Conservation (phyloP, 83 land plant species). For the Picea mariana region DNA sequence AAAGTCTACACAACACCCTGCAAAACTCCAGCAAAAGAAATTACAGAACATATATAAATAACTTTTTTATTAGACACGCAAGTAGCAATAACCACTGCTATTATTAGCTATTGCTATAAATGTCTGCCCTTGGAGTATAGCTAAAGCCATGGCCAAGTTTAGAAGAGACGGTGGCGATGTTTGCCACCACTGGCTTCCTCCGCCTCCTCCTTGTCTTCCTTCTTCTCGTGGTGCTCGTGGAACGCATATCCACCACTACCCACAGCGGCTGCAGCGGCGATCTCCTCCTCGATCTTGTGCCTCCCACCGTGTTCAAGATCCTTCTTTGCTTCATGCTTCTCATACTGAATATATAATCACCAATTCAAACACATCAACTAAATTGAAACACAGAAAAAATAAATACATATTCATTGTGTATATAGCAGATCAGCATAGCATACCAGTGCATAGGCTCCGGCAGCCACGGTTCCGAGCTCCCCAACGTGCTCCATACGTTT, state of each 20-base stretch:
- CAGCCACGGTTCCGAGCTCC: conserved; percentile 46
- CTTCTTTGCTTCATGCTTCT: conserved; percentile 26
- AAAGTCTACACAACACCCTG: too few species aligned
- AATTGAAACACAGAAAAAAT: too few species aligned
- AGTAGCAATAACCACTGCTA: too few species aligned
- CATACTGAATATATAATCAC: conserved; percentile 18
- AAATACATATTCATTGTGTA: too few species aligned
- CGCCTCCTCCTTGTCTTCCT: neutral
- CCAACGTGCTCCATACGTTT: conserved; percentile 56
- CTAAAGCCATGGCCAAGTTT: too few species aligned
- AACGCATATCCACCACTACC: conserved; percentile 58
- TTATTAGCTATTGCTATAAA: too few species aligned
- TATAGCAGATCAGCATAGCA: neutral
- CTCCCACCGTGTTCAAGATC: conserved; percentile 50
- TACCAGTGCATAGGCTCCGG: conserved; percentile 63
- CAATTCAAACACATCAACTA: too few species aligned
- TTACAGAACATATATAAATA: too few species aligned
- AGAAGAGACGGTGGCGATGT: neutral
- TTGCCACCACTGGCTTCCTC: conserved; percentile 32
- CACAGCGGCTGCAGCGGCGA: conserved; percentile 52
- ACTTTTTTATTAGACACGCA: too few species aligned
- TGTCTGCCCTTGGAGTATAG: too few species aligned
- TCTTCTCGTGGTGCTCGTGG: conserved; percentile 74
- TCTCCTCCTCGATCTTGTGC: conserved; percentile 67
- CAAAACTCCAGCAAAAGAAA: too few species aligned